Evolutionary conservation across 1,139 yeast genomes (phyloP).

Genomic region (Tardiomyces digboiensis): DNA sequence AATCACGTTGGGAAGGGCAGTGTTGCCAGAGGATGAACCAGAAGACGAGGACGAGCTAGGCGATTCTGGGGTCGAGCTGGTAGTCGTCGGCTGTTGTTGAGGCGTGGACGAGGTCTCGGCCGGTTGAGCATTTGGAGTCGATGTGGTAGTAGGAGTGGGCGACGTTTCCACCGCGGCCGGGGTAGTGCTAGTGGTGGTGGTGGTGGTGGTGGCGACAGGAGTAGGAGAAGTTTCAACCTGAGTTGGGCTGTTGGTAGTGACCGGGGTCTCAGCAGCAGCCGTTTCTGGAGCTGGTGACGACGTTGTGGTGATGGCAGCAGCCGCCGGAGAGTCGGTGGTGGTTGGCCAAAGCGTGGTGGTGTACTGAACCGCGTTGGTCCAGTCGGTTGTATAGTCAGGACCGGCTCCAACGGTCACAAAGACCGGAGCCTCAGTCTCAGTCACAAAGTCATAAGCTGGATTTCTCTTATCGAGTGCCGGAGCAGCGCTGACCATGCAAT

Average conservation of each 20-base stretch:
- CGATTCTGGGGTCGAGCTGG: too few species aligned
- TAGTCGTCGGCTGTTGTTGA: neutral
- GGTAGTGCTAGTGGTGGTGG: neutral
- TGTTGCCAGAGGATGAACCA: neutral
- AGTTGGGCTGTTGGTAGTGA: neutral
- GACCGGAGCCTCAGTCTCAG: conserved; percentile 5
- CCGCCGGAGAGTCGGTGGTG: neutral
- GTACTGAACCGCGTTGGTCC: conserved; percentile 4
- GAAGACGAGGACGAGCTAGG: neutral
- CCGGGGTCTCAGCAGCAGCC: neutral
- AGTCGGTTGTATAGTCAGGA: conserved; percentile 4
- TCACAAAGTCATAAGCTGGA: conserved; percentile 7
- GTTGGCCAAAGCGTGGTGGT: conserved; percentile 7
- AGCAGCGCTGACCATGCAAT: neutral
- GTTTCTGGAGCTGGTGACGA: neutral
- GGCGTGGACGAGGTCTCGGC: conserved; percentile 5
- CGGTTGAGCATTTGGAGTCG: conserved; percentile 4
- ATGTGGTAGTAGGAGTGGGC: conserved; percentile 7
- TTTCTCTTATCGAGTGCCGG: neutral
- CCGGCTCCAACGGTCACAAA: conserved; percentile 8
- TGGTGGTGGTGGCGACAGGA: conserved; percentile 1
- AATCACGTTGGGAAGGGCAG: conserved; percentile 40
- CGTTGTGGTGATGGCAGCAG: conserved; percentile 1
- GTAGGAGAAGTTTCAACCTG: neutral
- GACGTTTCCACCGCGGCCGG: conserved; percentile 1